phyloP scores from a whole-genome alignment of 2,329 filamentous ascomycete species.

The Chaetomium sp. region DNA sequence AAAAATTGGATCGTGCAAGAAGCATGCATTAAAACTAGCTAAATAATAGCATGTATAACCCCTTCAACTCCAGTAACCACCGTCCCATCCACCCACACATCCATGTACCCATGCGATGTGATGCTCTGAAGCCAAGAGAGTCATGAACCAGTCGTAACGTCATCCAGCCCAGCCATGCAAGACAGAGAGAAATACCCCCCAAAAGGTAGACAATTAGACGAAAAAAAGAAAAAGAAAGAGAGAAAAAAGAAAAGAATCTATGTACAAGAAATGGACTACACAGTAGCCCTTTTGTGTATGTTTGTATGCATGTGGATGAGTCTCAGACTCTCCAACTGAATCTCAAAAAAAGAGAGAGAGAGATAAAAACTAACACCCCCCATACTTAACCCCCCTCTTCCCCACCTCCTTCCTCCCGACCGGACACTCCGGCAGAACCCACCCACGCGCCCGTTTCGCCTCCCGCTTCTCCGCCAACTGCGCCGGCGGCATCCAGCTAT shows the following conservation, averaged over 20 bases:
- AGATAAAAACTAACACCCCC: constrained; percentile 32
- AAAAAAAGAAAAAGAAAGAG: not conserved
- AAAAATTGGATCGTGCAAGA: too few relatives aligned
- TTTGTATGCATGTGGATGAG: too few relatives aligned
- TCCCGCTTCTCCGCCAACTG: constrained; percentile 70
- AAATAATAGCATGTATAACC: not conserved
- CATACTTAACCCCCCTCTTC: constrained; percentile 56
- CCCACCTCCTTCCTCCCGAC: constrained; percentile 66
- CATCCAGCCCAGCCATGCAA: constrained; percentile 13
- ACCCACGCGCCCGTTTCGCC: constrained; percentile 65
- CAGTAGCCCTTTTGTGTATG: too few relatives aligned
- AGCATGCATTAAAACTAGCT: constrained; percentile 2
- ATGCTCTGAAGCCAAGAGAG: constrained; percentile 7
- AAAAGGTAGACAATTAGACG: not conserved
- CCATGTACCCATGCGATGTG: constrained; percentile 3
- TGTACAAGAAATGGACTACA: not conserved
- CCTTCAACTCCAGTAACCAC: not conserved
- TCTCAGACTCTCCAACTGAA: too few relatives aligned
- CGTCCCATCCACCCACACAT: not conserved
- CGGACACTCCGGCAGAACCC: constrained; percentile 69
- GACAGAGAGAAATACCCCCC: not conserved
- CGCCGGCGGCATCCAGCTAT: constrained; percentile 69
- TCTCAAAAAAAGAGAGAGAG: too few relatives aligned
- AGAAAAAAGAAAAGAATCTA: not conserved
- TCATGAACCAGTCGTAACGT: constrained; percentile 19